Conservation (phyloP, 305 asterid genomes). For the Solanum hybrid region DNA sequence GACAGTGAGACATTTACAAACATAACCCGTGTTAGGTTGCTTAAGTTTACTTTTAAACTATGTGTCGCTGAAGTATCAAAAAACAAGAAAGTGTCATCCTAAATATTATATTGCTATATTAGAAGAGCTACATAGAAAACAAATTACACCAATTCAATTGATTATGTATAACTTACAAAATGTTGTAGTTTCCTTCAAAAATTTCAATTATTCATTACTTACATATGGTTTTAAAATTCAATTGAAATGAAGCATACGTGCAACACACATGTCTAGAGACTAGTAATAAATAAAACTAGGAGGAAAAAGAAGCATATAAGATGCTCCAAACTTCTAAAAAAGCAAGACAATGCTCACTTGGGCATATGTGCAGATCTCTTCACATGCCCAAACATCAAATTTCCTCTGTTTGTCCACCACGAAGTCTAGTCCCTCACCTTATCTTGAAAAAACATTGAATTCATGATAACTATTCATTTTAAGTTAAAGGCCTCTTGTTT, state of each 20-base stretch:
- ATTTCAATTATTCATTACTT: background rate
- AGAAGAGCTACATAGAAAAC: background rate
- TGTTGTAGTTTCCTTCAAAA: background rate
- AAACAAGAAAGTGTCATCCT: background rate
- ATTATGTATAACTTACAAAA: background rate
- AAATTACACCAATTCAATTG: background rate
- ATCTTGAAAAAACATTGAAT: background rate
- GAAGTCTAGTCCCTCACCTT: background rate
- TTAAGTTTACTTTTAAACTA: background rate
- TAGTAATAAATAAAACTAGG: background rate
- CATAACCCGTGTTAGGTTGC: background rate
- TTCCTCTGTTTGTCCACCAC: background rate
- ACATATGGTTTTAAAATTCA: background rate
- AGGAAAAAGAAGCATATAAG: background rate
- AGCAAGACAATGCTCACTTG: background rate
- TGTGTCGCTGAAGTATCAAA: background rate
- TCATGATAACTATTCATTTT: background rate
- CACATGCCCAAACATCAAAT: background rate
- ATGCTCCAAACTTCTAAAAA: background rate
- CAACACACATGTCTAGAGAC: background rate
- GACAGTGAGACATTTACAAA: background rate
- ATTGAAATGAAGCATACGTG: background rate
- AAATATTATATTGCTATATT: background rate
- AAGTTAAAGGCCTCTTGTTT: background rate
- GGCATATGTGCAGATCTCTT: background rate